Conservation (phyloP, 208 protist species). For the Leishmania amazonensis region DNA sequence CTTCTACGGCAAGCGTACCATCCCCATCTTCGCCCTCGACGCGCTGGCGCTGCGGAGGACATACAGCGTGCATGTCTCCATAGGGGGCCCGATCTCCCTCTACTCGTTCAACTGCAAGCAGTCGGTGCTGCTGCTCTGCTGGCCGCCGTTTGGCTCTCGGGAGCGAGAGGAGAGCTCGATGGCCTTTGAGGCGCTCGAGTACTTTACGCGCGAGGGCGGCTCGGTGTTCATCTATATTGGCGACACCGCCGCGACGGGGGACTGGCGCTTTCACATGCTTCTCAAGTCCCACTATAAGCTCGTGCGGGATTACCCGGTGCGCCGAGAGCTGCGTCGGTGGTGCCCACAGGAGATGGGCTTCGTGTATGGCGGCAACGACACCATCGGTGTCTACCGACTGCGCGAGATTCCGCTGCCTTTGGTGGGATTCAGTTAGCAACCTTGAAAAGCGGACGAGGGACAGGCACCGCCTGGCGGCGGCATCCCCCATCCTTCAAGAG, state of each 20-base stretch:
- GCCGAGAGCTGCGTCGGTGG: conserved; percentile 87
- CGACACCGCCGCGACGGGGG: conserved; percentile 83
- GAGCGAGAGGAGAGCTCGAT: conserved; percentile 91
- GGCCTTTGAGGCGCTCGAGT: conserved; percentile 89
- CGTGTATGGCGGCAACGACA: conserved; percentile 90
- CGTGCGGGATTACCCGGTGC: conserved; percentile 80
- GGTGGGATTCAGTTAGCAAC: neutral
- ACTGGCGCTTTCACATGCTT: conserved; percentile 90
- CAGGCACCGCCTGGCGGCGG: neutral
- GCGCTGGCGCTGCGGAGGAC: conserved; percentile 64
- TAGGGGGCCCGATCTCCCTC: conserved; percentile 74
- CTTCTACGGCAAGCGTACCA: conserved; percentile 43
- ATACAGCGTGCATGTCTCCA: conserved; percentile 84
- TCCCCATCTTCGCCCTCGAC: conserved; percentile 87
- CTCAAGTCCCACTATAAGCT: conserved; percentile 85
- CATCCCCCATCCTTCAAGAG: neutral
- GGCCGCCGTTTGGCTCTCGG: conserved; percentile 88
- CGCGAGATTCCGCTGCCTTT: conserved; percentile 40
- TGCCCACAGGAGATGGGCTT: conserved; percentile 88
- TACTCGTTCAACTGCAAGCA: conserved; percentile 77
- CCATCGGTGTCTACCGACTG: conserved; percentile 85
- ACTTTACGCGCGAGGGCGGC: conserved; percentile 79
- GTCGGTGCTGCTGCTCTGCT: conserved; percentile 82
- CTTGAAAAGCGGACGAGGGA: neutral
- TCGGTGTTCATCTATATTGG: conserved; percentile 87